Conservation (phyloP, 169 alveolate genomes). For the Ichthyophthirius multifiliis region DNA sequence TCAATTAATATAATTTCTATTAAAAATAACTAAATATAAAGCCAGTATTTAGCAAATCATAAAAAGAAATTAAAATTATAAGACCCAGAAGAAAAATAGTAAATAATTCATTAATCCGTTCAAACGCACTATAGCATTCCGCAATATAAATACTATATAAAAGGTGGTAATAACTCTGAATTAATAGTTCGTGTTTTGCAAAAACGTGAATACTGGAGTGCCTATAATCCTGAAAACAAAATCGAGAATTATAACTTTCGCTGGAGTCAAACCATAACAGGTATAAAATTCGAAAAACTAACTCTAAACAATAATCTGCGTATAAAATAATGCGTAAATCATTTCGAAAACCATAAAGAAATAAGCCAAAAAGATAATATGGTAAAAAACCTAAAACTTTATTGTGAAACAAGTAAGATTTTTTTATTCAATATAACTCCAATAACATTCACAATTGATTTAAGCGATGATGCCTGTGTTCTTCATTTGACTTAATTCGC, state of each 20-base stretch:
- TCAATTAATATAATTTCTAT: too few relatives aligned
- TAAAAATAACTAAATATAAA: too few relatives aligned
- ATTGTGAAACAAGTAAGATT: slow-evolving; percentile 18
- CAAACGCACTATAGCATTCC: too few relatives aligned
- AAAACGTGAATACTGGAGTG: slow-evolving; percentile 1
- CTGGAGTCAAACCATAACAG: not conserved
- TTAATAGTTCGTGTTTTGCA: slow-evolving; percentile 17
- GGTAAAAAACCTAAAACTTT: slow-evolving; percentile 1
- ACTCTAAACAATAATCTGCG: not conserved
- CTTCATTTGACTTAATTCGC: not conserved
- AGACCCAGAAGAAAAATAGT: too few relatives aligned
- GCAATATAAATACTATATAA: not conserved
- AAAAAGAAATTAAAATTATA: too few relatives aligned
- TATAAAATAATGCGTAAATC: slow-evolving; percentile 10
- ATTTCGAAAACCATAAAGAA: slow-evolving; percentile 33
- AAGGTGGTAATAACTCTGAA: slow-evolving; percentile 27
- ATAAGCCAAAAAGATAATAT: slow-evolving; percentile 35
- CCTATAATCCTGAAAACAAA: not conserved
- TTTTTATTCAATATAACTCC: not conserved
- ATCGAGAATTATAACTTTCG: not conserved
- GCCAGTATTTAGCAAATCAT: too few relatives aligned
- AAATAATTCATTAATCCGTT: too few relatives aligned
- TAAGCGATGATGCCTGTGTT: not conserved
- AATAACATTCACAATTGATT: not conserved
- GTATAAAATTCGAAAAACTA: not conserved